Conservation (phyloP, 257 asterid species). For the Coffea eugenioides region DNA sequence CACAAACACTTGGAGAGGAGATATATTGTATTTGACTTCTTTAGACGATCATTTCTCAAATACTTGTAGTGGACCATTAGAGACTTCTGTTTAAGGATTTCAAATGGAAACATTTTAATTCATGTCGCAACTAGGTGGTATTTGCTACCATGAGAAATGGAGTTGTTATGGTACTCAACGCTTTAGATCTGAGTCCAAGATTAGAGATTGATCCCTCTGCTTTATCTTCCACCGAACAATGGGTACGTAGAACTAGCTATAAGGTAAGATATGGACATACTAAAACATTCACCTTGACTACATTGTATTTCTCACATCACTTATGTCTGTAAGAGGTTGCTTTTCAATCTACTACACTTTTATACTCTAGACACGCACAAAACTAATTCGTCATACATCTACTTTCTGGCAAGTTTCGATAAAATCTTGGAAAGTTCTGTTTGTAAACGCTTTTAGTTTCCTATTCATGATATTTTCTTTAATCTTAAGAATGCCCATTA, state of each 20-base stretch:
- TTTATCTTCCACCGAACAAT: conserved; percentile 43
- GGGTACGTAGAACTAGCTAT: conserved; percentile 22
- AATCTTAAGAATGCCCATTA: too few species aligned
- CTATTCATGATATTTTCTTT: too few species aligned
- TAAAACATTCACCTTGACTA: too few species aligned
- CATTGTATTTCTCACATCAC: too few species aligned
- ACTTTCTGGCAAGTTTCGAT: too few species aligned
- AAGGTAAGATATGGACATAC: too few species aligned
- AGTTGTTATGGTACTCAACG: conserved; percentile 43
- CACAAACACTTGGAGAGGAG: neutral
- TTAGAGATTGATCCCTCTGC: conserved; percentile 55
- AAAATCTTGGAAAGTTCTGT: too few species aligned
- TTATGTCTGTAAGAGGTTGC: too few species aligned
- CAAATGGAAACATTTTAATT: conserved; percentile 48
- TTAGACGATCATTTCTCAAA: neutral
- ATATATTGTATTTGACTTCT: neutral
- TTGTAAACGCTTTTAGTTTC: too few species aligned
- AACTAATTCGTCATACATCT: too few species aligned
- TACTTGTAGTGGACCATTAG: conserved; percentile 58
- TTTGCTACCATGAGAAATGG: conserved; percentile 61
- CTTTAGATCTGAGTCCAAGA: conserved; percentile 50
- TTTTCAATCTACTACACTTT: too few species aligned
- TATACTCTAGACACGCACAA: too few species aligned
- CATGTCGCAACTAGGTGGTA: conserved; percentile 45
- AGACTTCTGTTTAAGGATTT: conserved; percentile 53